phyloP scores from a whole-genome alignment of 164 flowering plant species.

The Protea cynaroides region DNA sequence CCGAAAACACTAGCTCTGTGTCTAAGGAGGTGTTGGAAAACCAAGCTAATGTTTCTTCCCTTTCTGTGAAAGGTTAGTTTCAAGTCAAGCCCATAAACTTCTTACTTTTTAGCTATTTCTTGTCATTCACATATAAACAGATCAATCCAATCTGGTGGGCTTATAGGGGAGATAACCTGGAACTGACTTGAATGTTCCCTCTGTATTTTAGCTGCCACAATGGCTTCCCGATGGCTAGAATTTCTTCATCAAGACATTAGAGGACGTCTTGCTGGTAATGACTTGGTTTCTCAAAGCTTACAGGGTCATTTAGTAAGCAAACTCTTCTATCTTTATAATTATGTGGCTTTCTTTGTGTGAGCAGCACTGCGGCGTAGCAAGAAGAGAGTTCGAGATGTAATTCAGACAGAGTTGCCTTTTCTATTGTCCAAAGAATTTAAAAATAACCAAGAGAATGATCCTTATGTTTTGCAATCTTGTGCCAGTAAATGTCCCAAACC shows the following conservation, averaged over 20 bases:
- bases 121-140: neutral
- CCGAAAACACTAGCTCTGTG: constrained; percentile 35
- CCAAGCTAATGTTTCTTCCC: constrained; percentile 37
- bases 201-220: constrained; percentile 68
- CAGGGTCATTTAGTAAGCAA: neutral
- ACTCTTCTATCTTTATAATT: neutral
- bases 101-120: neutral
- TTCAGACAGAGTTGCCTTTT: constrained; percentile 64
- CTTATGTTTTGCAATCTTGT: constrained; percentile 18
- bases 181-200: constrained; percentile 14
- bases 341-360: constrained; percentile 4
- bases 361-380: constrained; percentile 82
- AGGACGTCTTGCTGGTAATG: constrained; percentile 80
- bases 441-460: constrained; percentile 42
- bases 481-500: constrained; percentile 7
- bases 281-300: neutral
- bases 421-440: constrained; percentile 56
- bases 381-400: constrained; percentile 67
- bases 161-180: neutral
- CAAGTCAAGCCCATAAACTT: neutral
- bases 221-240: constrained; percentile 95
- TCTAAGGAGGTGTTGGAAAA: constrained; percentile 43
- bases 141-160: too few relatives aligned
- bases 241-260: constrained; percentile 75
- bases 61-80: constrained; percentile 70